These are phyloP conservation scores for Saccharomycopsis hybrid DNA, from an alignment of 1,139 yeast genomes.

Conservation along the genomic window DNA sequence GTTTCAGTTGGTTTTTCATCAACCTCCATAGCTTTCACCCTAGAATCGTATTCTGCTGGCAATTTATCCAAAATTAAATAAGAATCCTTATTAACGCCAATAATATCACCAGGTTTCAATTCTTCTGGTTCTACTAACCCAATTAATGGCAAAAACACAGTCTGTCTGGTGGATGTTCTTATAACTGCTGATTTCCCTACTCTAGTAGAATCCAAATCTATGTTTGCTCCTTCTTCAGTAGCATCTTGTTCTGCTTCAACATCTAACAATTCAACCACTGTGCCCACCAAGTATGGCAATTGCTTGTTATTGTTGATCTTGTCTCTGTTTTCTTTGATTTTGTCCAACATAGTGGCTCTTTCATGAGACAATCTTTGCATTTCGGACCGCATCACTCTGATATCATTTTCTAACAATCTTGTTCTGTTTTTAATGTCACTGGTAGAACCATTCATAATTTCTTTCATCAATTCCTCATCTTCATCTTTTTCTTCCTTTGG, in stretches of 20 bases:
- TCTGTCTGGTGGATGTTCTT: constrained; percentile 95
- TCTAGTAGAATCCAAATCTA: constrained; percentile 86
- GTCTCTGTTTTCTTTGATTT: constrained; percentile 93
- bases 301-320: constrained; percentile 94
- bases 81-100: constrained; percentile 97
- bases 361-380: constrained; percentile 87
- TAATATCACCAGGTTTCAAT: constrained; percentile 91
- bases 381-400: constrained; percentile 92
- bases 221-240: constrained; percentile 88
- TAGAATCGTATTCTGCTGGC: constrained; percentile 94
- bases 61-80: constrained; percentile 87
- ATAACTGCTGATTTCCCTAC: constrained; percentile 97
- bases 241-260: constrained; percentile 85
- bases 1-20: constrained; percentile 98
- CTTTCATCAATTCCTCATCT: constrained; percentile 64
- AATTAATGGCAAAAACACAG: constrained; percentile 90
- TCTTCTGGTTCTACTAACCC: constrained; percentile 88
- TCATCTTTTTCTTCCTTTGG: constrained; percentile 30
- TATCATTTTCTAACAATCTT: constrained; percentile 86
- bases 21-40: constrained; percentile 99
- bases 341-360: constrained; percentile 84
- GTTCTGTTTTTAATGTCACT: constrained; percentile 83
- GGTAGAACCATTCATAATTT: constrained; percentile 70
- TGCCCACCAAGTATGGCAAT: constrained; percentile 95
- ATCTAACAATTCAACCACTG: constrained; percentile 89